Percentiles rank a stretch among this genome's conserved stretches.
phyloP scores from a whole-genome alignment of 371 early-diverging fungal species.

The Rhizopus stolonifer region DNA sequence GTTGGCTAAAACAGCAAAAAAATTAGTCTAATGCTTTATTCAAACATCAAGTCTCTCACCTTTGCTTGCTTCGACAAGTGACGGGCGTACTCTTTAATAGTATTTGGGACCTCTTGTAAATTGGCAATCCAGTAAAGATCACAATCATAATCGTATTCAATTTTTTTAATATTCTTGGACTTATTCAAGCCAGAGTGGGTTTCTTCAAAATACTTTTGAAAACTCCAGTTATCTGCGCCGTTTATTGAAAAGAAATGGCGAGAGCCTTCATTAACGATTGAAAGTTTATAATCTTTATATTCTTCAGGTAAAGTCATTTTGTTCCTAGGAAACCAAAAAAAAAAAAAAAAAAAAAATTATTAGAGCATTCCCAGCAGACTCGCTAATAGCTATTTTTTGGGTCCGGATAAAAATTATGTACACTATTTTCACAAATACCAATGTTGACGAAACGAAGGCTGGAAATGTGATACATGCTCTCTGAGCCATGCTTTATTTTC shows the following conservation, averaged over 20 bases:
- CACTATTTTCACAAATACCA: no score
- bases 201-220: conserved; percentile 4
- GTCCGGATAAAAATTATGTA: no score
- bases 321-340: background rate
- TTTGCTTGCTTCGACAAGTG: conserved; percentile 1
- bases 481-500: no score
- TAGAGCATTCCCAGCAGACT: no score
- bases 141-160: conserved; percentile 3
- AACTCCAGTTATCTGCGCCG: conserved; percentile 3
- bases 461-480: no score
- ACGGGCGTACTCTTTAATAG: background rate
- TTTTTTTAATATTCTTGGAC: background rate
- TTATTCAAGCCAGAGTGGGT: conserved; percentile 3
- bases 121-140: conserved; percentile 2
- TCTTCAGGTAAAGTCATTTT: background rate
- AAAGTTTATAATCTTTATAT: background rate
- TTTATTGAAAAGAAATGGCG: background rate
- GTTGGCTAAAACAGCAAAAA: conserved; percentile 3
- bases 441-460: no score
- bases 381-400: no score
- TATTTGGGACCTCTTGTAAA: conserved; percentile 2
- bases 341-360: background rate
- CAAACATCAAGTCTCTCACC: background rate
- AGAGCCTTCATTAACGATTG: conserved; percentile 3
- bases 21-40: background rate